Percentiles rank a stretch among this genome's conserved stretches.
Evolutionary conservation across 495 filamentous ascomycete species (phyloP).

Genomic region (Neurospora sp.): DNA sequence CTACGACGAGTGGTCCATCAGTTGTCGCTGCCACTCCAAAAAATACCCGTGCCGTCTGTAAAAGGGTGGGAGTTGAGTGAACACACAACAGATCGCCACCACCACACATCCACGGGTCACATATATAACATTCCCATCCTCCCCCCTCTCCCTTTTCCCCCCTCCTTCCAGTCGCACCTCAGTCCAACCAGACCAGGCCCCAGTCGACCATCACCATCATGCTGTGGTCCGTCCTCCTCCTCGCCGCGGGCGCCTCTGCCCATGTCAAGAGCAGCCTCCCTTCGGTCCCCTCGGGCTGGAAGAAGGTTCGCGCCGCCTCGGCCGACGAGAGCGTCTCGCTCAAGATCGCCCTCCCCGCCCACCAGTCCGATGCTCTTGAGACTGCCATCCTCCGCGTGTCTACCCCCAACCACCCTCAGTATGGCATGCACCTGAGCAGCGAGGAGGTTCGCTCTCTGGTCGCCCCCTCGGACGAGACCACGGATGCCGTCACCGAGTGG

Average conservation of each 20-base stretch:
- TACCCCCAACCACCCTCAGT: constrained; percentile 42
- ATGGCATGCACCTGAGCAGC: constrained; percentile 46
- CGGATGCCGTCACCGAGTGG: constrained; percentile 37
- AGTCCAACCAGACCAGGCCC: not conserved
- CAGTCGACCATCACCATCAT: constrained; percentile 11
- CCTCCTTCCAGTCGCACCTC: not conserved
- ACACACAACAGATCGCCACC: not conserved
- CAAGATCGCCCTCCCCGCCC: constrained; percentile 25
- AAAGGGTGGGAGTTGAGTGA: not conserved
- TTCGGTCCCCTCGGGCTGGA: constrained; percentile 38
- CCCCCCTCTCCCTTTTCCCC: not conserved
- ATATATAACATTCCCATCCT: not conserved
- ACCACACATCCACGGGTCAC: not conserved
- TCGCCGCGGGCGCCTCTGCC: constrained; percentile 33
- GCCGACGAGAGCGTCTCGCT: constrained; percentile 23
- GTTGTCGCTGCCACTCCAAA: not conserved
- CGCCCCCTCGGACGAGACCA: constrained; percentile 34
- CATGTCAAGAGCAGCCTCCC: constrained; percentile 38
- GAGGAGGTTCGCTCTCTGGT: constrained; percentile 43
- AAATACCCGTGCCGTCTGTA: not conserved
- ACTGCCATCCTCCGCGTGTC: constrained; percentile 44
- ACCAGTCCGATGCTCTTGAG: constrained; percentile 42
- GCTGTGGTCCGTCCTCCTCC: constrained; percentile 20
- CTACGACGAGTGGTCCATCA: not conserved
- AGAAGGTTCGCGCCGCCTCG: constrained; percentile 21